Evolutionary conservation across 495 filamentous ascomycete genomes (phyloP).

Genomic region (Daldinia caldariorum): DNA sequence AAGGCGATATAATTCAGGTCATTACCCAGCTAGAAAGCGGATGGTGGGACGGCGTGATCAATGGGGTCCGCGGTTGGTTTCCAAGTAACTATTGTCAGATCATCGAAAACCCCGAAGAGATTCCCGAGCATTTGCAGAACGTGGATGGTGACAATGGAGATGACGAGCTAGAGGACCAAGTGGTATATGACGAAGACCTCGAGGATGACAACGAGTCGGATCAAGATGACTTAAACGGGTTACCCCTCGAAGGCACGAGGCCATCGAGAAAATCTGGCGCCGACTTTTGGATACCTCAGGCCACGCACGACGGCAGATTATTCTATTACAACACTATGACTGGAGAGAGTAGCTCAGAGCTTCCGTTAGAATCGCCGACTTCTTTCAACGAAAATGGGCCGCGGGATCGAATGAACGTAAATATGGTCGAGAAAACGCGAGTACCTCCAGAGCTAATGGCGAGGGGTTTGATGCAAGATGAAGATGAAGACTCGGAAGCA

Average conservation of each 20-base stretch:
- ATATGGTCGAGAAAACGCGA: slow-evolving; percentile 87
- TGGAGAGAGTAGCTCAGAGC: slow-evolving; percentile 88
- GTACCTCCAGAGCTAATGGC: slow-evolving; percentile 94
- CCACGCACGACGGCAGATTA: slow-evolving; percentile 90
- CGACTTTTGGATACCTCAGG: slow-evolving; percentile 98
- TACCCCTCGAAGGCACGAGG: slow-evolving; percentile 75
- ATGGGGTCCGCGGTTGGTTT: slow-evolving; percentile 95
- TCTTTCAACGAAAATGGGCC: slow-evolving; percentile 84
- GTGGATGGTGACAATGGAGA: slow-evolving; percentile 75
- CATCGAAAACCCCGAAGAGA: slow-evolving; percentile 76
- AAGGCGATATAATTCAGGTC: slow-evolving; percentile 96
- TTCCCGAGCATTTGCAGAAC: slow-evolving; percentile 65
- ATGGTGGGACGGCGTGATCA: slow-evolving; percentile 99
- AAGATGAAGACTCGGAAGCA: slow-evolving; percentile 80
- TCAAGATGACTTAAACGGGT: slow-evolving; percentile 64
- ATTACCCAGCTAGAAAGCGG: slow-evolving; percentile 97
- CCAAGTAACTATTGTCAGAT: slow-evolving; percentile 97
- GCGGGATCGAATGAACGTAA: slow-evolving; percentile 84
- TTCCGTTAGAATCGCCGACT: slow-evolving; percentile 90
- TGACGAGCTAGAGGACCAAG: slow-evolving; percentile 69
- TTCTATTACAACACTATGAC: slow-evolving; percentile 99
- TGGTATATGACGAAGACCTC: slow-evolving; percentile 54
- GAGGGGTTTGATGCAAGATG: slow-evolving; percentile 81
- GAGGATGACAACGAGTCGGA: slow-evolving; percentile 74
- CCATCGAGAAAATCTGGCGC: slow-evolving; percentile 82